A percentile compares a stretch with the other conserved stretches of the same genome.
phyloP scores from a whole-genome alignment of 2,329 filamentous ascomycete genomes.

The Hymenoscyphus albidus region DNA sequence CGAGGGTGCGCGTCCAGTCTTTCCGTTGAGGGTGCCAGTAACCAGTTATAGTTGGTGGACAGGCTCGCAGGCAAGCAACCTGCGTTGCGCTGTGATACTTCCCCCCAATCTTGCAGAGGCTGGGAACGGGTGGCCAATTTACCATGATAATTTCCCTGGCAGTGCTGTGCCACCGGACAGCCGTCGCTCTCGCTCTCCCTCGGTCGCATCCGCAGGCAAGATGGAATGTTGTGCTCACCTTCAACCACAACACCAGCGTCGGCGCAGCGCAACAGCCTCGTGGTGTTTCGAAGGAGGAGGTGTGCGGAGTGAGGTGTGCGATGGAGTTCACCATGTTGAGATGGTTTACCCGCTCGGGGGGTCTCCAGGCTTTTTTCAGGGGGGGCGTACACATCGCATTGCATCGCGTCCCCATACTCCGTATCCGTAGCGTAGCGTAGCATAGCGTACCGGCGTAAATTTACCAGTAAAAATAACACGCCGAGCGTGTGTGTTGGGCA shows the following conservation, averaged over 20 bases:
- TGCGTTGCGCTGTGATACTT: neutral
- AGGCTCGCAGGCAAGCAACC: neutral
- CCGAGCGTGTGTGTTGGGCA: neutral
- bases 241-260: neutral
- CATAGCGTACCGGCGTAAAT: no score
- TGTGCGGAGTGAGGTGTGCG: neutral
- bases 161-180: constrained; percentile 1
- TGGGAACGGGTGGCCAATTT: constrained; percentile 1
- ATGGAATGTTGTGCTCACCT: neutral
- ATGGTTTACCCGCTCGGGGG: no score
- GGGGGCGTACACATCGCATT: no score
- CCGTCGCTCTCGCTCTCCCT: neutral
- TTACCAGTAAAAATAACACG: neutral
- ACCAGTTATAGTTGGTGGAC: neutral
- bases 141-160: neutral
- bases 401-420: no score
- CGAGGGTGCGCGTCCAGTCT: neutral
- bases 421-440: no score
- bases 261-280: neutral
- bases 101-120: neutral
- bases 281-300: neutral
- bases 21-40: no score
- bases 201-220: neutral
- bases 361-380: no score
- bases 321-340: neutral